Evolutionary conservation across 352 stramenopile species (phyloP), one percentile per base, ranked within the genome.

Genomic region (Pythium scleroteichum): DNA sequence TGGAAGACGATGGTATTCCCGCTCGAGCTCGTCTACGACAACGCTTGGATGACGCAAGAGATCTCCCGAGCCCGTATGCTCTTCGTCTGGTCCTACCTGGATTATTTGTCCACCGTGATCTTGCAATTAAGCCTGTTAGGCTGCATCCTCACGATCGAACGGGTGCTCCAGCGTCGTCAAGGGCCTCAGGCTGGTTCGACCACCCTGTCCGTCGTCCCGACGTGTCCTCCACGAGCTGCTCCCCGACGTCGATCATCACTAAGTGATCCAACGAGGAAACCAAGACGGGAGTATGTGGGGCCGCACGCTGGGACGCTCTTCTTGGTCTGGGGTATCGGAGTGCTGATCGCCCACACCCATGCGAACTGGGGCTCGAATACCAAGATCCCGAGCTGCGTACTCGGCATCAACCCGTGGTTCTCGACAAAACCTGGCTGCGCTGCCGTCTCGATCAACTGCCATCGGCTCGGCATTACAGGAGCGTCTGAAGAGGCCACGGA

Each of bases 361-460:
- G 41, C 42, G 2, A 13, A 45, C 20, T 27, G 16, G 23, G 16
- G 38, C 32, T n/a, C n/a, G 27, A 1, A 35, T 2, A 14, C 0
- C 20, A 17, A 53, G 4, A 19, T 51, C 5, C 16, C 39, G 10
- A 59, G 52, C 52, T 59, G 52, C 22, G 19, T 27, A 16, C 23
- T 59, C 41, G 39, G n/a, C 4, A 29, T 51, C 17, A 51, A 59
- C 19, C 33, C 24, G 13, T 59, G 52, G 52, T 59, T 59, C 26
- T 51, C 52, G 12, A 59, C 42, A 9, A 45, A 24, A 4, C 17
- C 40, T 1, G 52, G 52, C 39, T 59, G 52, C 24, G 52, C 52
- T 3, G 52, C 17, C 17, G 39, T 50, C 13, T 38, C n/a, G 26
- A 51, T 59, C 38, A 22, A 59, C 27, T 59, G 52, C 26, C 52